phyloP scores from a whole-genome alignment of 176 grass and related monocot species.

The sorghum (Sorghum bicolor) region DNA sequence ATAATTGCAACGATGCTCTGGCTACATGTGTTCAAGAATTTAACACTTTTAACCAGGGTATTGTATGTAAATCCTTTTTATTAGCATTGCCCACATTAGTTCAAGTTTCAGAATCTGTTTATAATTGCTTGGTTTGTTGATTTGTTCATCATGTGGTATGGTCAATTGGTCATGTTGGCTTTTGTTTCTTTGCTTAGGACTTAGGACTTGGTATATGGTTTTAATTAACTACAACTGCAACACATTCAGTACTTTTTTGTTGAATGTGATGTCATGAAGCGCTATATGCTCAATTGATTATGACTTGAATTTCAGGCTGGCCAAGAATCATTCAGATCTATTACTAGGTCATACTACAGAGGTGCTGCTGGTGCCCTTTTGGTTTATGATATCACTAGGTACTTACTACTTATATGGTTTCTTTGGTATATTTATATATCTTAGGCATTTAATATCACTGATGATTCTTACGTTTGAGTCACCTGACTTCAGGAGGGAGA shows the following conservation, averaged over 20 bases:
- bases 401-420: neutral
- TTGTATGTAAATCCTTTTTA: neutral
- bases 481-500: slow-evolving; percentile 60
- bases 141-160: neutral
- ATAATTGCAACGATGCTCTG: neutral
- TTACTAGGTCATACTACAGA: slow-evolving; percentile 88
- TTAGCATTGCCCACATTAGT: neutral
- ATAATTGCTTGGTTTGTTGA: neutral
- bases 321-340: slow-evolving; percentile 85
- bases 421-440: neutral
- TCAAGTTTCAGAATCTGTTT: neutral
- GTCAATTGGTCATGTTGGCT: neutral
- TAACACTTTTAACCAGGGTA: neutral
- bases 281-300: slow-evolving; percentile 11
- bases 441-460: neutral
- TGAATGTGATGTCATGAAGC: neutral
- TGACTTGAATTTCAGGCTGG: slow-evolving; percentile 49
- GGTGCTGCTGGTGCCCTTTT: slow-evolving; percentile 81
- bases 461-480: slow-evolving; percentile 1
- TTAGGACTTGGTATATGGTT: no score
- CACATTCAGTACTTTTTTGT: neutral
- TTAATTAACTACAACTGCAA: neutral
- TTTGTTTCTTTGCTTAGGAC: slow-evolving; percentile 10
- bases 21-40: neutral
- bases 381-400: slow-evolving; percentile 85